These are phyloP conservation scores for Verticillium isaacii DNA, from an alignment of 2,329 filamentous ascomycete genomes.

Conservation along the genomic window DNA sequence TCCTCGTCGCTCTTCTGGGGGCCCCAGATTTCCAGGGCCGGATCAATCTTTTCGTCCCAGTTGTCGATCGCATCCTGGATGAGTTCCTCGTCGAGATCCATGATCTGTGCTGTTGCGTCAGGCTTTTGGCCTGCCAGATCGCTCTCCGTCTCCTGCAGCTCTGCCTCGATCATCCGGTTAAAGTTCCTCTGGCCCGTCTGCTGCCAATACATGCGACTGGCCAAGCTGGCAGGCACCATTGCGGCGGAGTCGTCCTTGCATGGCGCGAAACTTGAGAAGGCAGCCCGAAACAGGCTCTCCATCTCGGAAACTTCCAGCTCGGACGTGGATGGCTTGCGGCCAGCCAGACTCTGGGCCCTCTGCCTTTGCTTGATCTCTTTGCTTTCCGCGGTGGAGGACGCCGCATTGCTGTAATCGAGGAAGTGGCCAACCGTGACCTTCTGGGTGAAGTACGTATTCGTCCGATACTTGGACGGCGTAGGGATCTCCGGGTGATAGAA, in stretches of 20 bases:
- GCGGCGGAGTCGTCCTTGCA: constrained; percentile 69
- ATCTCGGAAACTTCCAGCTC: constrained; percentile 62
- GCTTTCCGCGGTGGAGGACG: constrained; percentile 46
- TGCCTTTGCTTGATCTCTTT: constrained; percentile 29
- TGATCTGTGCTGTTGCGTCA: constrained; percentile 15
- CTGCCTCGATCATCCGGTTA: constrained; percentile 56
- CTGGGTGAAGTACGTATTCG: constrained; percentile 61
- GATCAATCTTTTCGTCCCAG: constrained; percentile 58
- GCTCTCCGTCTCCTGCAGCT: constrained; percentile 36
- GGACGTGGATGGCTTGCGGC: constrained; percentile 48
- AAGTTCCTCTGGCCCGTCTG: constrained; percentile 62
- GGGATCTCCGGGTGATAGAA: constrained; percentile 50
- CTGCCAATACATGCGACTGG: constrained; percentile 74
- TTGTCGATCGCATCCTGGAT: constrained; percentile 51
- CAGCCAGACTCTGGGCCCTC: constrained; percentile 62
- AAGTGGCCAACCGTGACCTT: constrained; percentile 63
- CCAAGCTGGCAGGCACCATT: constrained; percentile 61
- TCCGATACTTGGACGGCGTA: constrained; percentile 49
- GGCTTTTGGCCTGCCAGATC: constrained; percentile 26
- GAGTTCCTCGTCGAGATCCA: constrained; percentile 45
- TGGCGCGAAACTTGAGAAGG: constrained; percentile 77
- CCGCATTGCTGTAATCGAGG: constrained; percentile 64
- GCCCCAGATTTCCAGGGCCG: constrained; percentile 48
- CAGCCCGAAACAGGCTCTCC: constrained; percentile 69
- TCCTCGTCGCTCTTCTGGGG: constrained; percentile 46